Conservation (phyloP, 495 filamentous ascomycete genomes). For the Penicillium longicatenatum region DNA sequence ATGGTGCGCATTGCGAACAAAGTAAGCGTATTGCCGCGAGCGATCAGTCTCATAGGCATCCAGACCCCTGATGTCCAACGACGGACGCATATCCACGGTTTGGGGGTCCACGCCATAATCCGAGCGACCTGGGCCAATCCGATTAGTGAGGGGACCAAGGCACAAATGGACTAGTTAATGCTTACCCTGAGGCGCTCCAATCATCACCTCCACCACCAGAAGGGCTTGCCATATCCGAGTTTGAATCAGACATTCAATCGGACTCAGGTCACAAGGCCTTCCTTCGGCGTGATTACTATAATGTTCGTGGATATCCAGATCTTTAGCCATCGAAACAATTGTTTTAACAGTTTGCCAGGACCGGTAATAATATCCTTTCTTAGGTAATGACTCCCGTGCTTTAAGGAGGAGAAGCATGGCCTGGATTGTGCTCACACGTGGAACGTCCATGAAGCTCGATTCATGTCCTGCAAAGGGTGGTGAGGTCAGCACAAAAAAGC, state of each 20-base stretch:
- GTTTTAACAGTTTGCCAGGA: constrained; percentile 98
- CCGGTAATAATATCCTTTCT: constrained; percentile 93
- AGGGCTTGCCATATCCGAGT: constrained; percentile 91
- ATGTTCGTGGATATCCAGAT: constrained; percentile 90
- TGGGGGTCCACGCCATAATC: constrained; percentile 76
- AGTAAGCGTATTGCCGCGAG: constrained; percentile 80
- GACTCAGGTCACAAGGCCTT: constrained; percentile 64
- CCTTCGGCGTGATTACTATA: constrained; percentile 72
- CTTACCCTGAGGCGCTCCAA: constrained; percentile 91
- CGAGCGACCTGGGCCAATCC: constrained; percentile 64
- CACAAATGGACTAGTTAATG: constrained; percentile 2
- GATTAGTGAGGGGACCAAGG: constrained; percentile 9
- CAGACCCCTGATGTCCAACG: constrained; percentile 60
- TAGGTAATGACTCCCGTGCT: constrained; percentile 86
- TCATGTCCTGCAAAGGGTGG: constrained; percentile 68
- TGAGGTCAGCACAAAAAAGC: constrained; percentile 22
- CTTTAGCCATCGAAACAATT: constrained; percentile 88
- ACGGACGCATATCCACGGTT: constrained; percentile 75
- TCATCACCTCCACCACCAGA: constrained; percentile 86
- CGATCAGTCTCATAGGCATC: constrained; percentile 78
- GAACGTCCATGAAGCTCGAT: constrained; percentile 94
- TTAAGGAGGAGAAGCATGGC: constrained; percentile 87
- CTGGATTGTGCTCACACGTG: constrained; percentile 90
- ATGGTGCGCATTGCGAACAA: constrained; percentile 74
- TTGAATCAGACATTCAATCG: constrained; percentile 78